A percentile compares a stretch with the other conserved stretches of the same genome.
Conservation (phyloP, 2,329 filamentous ascomycete species). For the Monosporascus cannonballus region DNA sequence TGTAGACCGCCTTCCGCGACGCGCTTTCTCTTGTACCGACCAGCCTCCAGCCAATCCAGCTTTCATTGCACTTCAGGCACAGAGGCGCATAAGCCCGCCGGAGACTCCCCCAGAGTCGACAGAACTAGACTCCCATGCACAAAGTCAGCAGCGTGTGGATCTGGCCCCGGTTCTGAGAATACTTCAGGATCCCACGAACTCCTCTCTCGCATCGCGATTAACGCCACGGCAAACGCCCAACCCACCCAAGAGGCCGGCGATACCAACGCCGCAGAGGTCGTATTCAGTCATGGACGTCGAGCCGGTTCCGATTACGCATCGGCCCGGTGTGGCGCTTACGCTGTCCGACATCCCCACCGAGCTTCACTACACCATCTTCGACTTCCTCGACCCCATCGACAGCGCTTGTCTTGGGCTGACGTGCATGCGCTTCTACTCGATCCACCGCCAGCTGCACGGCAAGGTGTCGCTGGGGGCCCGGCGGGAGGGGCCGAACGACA, state of each 20-base stretch:
- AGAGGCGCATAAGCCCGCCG: conserved; percentile 14
- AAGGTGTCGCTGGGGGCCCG: conserved; percentile 50
- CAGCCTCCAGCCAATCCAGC: conserved; percentile 13
- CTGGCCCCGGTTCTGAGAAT: too few relatives aligned
- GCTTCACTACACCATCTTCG: conserved; percentile 54
- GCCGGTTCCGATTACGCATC: conserved; percentile 44
- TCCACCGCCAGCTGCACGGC: conserved; percentile 51
- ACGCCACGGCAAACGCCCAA: too few relatives aligned
- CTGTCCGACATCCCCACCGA: conserved; percentile 51
- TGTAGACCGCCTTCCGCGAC: conserved; percentile 17
- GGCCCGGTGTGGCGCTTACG: conserved; percentile 38
- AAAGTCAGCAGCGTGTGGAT: too few relatives aligned
- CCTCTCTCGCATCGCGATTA: too few relatives aligned
- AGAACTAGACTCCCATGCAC: conserved; percentile 12
- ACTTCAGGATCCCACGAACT: too few relatives aligned
- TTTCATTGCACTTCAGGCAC: conserved; percentile 9
- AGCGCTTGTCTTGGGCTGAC: conserved; percentile 56
- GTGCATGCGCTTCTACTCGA: conserved; percentile 50
- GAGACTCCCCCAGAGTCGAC: conserved; percentile 13
- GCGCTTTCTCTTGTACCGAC: conserved; percentile 25
- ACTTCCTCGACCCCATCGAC: conserved; percentile 59
- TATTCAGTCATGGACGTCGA: conserved; percentile 57
- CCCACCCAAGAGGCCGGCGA: conserved; percentile 21
- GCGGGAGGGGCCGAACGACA: conserved; percentile 54
- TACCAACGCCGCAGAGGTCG: conserved; percentile 46